These are phyloP conservation scores for Ustilago curta DNA, from an alignment of 1,284 basidiomycete genomes.

Conservation along the genomic window DNA sequence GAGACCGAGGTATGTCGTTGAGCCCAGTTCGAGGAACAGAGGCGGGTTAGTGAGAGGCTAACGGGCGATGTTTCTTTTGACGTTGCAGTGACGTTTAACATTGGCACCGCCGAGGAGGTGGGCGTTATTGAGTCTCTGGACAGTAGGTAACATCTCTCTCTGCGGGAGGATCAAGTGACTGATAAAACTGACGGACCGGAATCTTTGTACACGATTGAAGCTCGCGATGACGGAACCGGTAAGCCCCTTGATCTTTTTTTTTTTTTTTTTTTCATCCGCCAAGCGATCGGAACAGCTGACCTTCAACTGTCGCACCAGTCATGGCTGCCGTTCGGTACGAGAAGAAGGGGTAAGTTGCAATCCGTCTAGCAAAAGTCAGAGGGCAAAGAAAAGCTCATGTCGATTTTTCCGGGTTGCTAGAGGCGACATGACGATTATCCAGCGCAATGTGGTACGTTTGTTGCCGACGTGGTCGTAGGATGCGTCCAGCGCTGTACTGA, in stretches of 20 bases:
- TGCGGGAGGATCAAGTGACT: too few relatives aligned
- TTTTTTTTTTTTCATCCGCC: too few relatives aligned
- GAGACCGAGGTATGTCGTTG: constrained; percentile 20
- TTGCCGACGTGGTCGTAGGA: background rate
- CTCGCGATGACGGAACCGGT: constrained; percentile 27
- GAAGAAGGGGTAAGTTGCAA: constrained; percentile 16
- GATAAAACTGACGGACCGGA: too few relatives aligned
- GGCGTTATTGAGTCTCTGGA: constrained; percentile 31
- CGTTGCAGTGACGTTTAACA: too few relatives aligned
- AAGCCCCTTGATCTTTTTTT: too few relatives aligned
- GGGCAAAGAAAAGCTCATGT: too few relatives aligned
- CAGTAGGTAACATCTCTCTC: constrained; percentile 10
- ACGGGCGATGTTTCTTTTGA: too few relatives aligned
- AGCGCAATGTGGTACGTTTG: constrained; percentile 32
- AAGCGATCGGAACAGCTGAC: background rate
- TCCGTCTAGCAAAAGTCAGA: background rate
- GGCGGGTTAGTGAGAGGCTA: background rate
- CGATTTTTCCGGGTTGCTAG: background rate
- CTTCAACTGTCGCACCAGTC: constrained; percentile 5
- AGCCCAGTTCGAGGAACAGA: background rate
- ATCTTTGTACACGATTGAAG: too few relatives aligned
- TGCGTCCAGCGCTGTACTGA: background rate
- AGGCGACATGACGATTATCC: constrained; percentile 13
- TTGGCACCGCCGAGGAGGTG: constrained; percentile 30
- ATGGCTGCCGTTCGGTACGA: constrained; percentile 36